Conservation (phyloP, 164 flowering plant genomes). For the Tetracentron sinense region DNA sequence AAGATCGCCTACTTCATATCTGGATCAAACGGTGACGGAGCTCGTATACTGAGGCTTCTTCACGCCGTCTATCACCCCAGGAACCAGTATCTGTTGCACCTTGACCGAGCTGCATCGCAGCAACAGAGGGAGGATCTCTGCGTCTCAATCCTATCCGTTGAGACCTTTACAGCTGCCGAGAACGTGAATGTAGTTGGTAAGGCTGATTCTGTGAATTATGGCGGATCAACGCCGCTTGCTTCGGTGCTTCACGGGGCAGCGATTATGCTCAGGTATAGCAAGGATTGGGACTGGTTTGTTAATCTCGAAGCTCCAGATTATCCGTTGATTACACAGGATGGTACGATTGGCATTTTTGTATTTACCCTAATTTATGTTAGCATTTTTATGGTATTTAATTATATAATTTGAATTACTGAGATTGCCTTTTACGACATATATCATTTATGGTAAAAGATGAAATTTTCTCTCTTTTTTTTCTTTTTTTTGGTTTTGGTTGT, state of each 20-base stretch:
- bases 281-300: constrained; percentile 37
- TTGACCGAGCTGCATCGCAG: constrained; percentile 21
- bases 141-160: constrained; percentile 13
- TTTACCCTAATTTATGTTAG: too few species aligned
- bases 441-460: too few species aligned
- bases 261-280: constrained; percentile 17
- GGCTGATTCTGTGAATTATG: constrained; percentile 20
- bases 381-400: too few species aligned
- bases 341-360: too few species aligned
- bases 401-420: too few species aligned
- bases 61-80: constrained; percentile 32
- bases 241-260: constrained; percentile 26
- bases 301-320: constrained; percentile 29
- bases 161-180: constrained; percentile 10
- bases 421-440: too few species aligned
- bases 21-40: constrained; percentile 25
- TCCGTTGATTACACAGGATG: too few species aligned
- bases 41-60: constrained; percentile 22
- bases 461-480: too few species aligned
- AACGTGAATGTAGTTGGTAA: constrained; percentile 31
- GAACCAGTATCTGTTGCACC: constrained; percentile 30
- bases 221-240: constrained; percentile 26
- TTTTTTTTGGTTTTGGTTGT: too few species aligned
- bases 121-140: constrained; percentile 23
- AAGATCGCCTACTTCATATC: constrained; percentile 29